Conservation (phyloP, 2,329 filamentous ascomycete genomes). For the Paecilomyces sp. region DNA sequence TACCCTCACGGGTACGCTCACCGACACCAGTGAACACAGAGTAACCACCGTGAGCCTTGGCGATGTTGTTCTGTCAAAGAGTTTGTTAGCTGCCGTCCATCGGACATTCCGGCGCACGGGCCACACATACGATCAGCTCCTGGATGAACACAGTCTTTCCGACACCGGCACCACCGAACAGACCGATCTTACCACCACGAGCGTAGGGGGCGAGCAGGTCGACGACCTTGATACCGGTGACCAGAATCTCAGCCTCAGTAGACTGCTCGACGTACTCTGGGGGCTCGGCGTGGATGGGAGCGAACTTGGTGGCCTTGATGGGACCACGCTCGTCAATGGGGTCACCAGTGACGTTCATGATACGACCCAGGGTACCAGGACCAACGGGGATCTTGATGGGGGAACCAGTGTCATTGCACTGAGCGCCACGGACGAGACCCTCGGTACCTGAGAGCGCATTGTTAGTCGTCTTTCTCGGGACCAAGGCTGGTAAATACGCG, state of each 20-base stretch:
- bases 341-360: conserved; percentile 99
- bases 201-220: conserved; percentile 97
- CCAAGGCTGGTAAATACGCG: neutral
- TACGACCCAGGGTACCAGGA: conserved; percentile 87
- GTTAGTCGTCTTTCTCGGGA: conserved; percentile 11
- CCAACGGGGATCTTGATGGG: conserved; percentile 98
- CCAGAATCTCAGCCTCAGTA: conserved; percentile 89
- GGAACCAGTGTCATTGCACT: conserved; percentile 78
- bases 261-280: conserved; percentile 93
- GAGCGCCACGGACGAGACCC: conserved; percentile 92
- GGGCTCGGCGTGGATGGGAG: conserved; percentile 90
- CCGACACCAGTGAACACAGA: conserved; percentile 99
- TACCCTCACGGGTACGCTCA: conserved; percentile 99
- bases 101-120: neutral
- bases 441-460: conserved; percentile 67
- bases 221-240: conserved; percentile 99
- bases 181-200: conserved; percentile 99
- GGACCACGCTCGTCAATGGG: conserved; percentile 99
- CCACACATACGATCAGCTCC: conserved; percentile 75
- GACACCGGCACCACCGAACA: conserved; percentile 99
- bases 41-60: conserved; percentile 99
- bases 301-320: conserved; percentile 83
- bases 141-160: conserved; percentile 99
- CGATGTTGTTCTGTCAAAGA: conserved; percentile 81
- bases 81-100: neutral